Percentiles rank a stretch among this genome's conserved stretches.
Conservation (phyloP, 768 basidiomycete genomes). For the Phylloporus scabripes region DNA sequence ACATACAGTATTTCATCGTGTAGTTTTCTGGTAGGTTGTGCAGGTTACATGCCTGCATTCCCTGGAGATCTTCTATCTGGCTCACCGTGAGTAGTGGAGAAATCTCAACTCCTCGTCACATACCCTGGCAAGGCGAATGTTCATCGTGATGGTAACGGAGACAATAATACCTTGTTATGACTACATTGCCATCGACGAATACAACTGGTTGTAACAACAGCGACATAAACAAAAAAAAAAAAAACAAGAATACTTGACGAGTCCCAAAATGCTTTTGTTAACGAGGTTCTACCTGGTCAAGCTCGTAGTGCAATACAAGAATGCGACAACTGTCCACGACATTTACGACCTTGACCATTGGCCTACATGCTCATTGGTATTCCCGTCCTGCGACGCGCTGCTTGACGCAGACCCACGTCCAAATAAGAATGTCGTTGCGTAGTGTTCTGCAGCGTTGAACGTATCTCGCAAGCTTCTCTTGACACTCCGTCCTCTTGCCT, state of each 20-base stretch:
- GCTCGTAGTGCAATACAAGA: conserved; percentile 8
- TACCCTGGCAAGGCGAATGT: conserved; percentile 29
- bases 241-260: conserved; percentile 1
- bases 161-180: neutral
- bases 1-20: conserved; percentile 70
- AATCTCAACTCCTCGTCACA: neutral
- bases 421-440: conserved; percentile 60
- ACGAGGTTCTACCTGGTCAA: neutral
- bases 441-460: conserved; percentile 64
- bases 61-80: conserved; percentile 81
- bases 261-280: conserved; percentile 13
- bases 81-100: conserved; percentile 13
- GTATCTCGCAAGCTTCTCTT: conserved; percentile 64
- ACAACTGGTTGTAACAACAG: conserved; percentile 25
- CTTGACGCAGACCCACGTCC: conserved; percentile 41
- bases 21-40: conserved; percentile 94
- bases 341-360: conserved; percentile 25
- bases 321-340: conserved; percentile 3
- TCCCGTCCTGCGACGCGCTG: conserved; percentile 18
- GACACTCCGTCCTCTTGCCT: conserved; percentile 53
- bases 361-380: conserved; percentile 17
- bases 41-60: conserved; percentile 92
- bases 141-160: conserved; percentile 17
- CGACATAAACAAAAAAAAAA: conserved; percentile 12
- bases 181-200: conserved; percentile 18